phyloP scores from a whole-genome alignment of 1,284 basidiomycete genomes.

The Apiotrichum akiyoshidainum region DNA sequence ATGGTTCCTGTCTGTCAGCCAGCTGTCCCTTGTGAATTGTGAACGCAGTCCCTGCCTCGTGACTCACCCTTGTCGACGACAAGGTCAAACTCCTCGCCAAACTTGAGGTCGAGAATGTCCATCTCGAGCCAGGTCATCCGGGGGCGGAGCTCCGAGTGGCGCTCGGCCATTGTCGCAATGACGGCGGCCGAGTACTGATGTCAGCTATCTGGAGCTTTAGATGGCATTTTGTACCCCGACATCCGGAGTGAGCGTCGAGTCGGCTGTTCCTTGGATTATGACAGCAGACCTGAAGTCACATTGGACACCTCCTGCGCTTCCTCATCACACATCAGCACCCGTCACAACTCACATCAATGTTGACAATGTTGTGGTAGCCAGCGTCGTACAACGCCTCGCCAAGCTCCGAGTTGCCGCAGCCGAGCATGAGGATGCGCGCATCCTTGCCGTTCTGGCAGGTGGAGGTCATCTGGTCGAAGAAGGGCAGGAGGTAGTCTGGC shows the following conservation, averaged over 20 bases:
- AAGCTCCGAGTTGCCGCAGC: constrained; percentile 82
- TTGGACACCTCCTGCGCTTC: too few relatives aligned
- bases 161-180: constrained; percentile 72
- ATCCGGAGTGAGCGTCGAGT: too few relatives aligned
- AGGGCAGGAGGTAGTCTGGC: constrained; percentile 45
- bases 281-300: too few relatives aligned
- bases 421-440: constrained; percentile 76
- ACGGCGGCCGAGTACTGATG: constrained; percentile 72
- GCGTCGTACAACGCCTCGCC: constrained; percentile 73
- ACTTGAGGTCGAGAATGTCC: constrained; percentile 73
- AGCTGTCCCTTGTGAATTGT: background rate
- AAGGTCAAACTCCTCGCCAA: constrained; percentile 72
- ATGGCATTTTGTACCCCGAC: too few relatives aligned
- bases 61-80: constrained; percentile 78
- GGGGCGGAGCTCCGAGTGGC: constrained; percentile 59
- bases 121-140: constrained; percentile 85
- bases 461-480: constrained; percentile 38
- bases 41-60: too few relatives aligned
- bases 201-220: background rate
- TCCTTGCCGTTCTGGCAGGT: constrained; percentile 52
- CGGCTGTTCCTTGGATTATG: too few relatives aligned
- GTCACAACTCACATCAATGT: constrained; percentile 65
- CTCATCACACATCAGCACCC: too few relatives aligned
- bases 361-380: constrained; percentile 78
- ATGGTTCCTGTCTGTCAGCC: constrained; percentile 63